Base-by-base conservation (phyloP, 2,329 filamentous ascomycete species). In the Alternaria gaisen region DNA sequence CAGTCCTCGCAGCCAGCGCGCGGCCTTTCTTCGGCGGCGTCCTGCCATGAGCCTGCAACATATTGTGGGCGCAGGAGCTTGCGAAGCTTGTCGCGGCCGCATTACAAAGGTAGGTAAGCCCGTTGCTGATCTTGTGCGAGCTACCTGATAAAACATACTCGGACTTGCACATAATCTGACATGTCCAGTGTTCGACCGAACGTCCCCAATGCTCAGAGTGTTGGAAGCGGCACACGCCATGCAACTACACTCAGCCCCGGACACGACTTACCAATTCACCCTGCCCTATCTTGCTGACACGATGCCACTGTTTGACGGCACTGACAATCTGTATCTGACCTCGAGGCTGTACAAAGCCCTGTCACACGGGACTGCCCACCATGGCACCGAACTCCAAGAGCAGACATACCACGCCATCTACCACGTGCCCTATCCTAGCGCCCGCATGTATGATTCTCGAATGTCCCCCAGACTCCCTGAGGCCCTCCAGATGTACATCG, bases 401-500 rank as follows among this genome's bases (percentile, higher is more conserved):
- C 55, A 50, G 5, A 40, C n/a, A 11, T 18, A 44, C 46, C 11
- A 40, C 4, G 38, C 52, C 7, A 47, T 46, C 26, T 58, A 53
- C 42, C 18, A 38, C 18, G 18, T 61, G 24, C 58, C 58, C 10
- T 59, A 50, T 28, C 32, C 36, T 12, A 30, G 46, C 8, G 50
- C 44, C 26, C 44, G 44, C n/a, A 60, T 67, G 28, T 26, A 60
- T 22, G 62, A 65, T 51, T 28, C 20, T 5, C 51, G 44, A n/a
- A 28, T 67, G 16, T 26, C 22, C 6, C 6, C 36, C 54, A 10
- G 30, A 58, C 1, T 5, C 32, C 1, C 36, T 62, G 36, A 56
- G 36, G 18, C 50, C 54, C 3, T 63, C 59, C 10, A 52, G 30
- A 8, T 67, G 62, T 62, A 65, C 64, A 3, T 16, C 34, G 16